Base-by-base conservation (phyloP, 176 grass and related monocot genomes). In the Coix lacrymajobi region DNA sequence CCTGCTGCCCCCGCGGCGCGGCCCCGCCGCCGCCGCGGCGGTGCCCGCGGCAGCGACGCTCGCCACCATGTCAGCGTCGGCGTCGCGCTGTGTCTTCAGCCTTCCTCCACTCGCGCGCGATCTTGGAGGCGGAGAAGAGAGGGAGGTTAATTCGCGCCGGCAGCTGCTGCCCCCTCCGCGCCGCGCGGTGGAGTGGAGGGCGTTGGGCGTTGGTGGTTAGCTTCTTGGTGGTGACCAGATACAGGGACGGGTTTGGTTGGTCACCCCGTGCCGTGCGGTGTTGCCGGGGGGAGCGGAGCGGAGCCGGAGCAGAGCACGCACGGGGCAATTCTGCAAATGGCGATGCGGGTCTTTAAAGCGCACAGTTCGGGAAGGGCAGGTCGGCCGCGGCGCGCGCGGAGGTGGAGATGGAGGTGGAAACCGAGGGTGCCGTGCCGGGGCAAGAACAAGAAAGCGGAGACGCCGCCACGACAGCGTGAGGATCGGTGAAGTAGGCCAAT, bases 21-120 rank as follows among this genome's bases (percentile, higher is more conserved):
- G 61, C 73, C 76, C 5, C 43, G 61, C 15, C 10, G 80, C 33
- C 51, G 83, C 40, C 22, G 82, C 44, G 4, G 81, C 41, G 22
- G 75, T 11, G 43, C 32, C 19, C 9, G 85, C 25, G 11, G 71
- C 70, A 37, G 85, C 66, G 51, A 92, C 43, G 69, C 79, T 87
- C 80, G 87, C 86, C 80, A 86, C 92, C 92, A 94, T 94, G 77
- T 46, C 72, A 68, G 52, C 10, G 34, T 36, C 14, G 3, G 14
- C 15, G 45, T 48, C 45, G 48, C 11, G 43, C 13, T 11, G 12
- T 13, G 43, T 15, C 13, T 4, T 13, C 4, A 19, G 6, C 2
- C 7, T 3, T 7, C n/a, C n/a, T n/a, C n/a, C n/a, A n/a, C n/a
- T n/a, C 32, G 0, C 4, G 3, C 1, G 20, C 33, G 81, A 66